Evolutionary conservation across 2,329 filamentous ascomycete genomes (phyloP).

Genomic region (Fusarium acutatum): DNA sequence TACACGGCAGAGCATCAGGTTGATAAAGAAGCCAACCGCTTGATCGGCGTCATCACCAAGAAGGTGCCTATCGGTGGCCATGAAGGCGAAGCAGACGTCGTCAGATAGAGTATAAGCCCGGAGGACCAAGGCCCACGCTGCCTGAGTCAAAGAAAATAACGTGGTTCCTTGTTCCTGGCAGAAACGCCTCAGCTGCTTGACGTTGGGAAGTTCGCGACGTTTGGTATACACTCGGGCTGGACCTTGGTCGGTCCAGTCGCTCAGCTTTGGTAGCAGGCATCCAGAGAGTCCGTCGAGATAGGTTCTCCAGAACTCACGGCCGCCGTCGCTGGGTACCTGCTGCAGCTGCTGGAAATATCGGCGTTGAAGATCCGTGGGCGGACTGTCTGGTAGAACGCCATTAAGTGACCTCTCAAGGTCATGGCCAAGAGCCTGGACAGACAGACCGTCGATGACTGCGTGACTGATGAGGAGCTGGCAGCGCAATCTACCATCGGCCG

Average conservation of each 20-base stretch:
- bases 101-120: background rate
- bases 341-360: background rate
- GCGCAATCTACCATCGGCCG: background rate
- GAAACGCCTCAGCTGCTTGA: background rate
- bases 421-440: background rate
- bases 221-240: background rate
- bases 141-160: background rate
- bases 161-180: slow-evolving; percentile 1
- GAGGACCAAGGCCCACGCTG: background rate
- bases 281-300: background rate
- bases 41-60: background rate
- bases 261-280: background rate
- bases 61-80: slow-evolving; percentile 8
- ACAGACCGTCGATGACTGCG: background rate
- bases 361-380: background rate
- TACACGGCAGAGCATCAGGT: background rate
- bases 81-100: slow-evolving; percentile 8
- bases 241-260: background rate
- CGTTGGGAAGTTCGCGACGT: background rate
- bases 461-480: slow-evolving; percentile 12
- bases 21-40: slow-evolving; percentile 10
- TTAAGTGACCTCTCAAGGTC: background rate
- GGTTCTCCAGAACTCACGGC: background rate
- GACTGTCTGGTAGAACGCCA: background rate
- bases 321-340: background rate